A percentile compares a stretch with the other conserved stretches of the same genome.
These are phyloP conservation scores for Erysimum cheiri DNA, from an alignment of 441 rosid genomes.

Conservation along the genomic window DNA sequence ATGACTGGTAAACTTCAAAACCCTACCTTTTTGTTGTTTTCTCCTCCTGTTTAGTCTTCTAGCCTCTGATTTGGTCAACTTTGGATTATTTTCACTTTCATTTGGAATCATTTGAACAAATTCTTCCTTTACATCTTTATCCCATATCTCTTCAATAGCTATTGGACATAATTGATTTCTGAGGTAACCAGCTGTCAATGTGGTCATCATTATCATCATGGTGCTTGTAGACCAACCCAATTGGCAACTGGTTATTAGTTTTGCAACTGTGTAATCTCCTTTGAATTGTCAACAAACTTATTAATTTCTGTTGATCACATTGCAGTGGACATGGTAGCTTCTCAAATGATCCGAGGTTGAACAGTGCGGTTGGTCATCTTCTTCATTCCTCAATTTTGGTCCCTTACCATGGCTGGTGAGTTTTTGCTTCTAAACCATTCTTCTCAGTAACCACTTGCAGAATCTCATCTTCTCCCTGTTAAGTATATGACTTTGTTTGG, in stretches of 20 bases:
- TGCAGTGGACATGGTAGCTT: slow-evolving; percentile 97
- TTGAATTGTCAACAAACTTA: background rate
- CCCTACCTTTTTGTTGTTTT: slow-evolving; percentile 13
- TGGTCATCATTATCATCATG: slow-evolving; percentile 20
- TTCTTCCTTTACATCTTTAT: background rate
- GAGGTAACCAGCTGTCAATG: slow-evolving; percentile 10
- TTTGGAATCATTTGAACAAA: slow-evolving; percentile 26
- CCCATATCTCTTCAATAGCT: slow-evolving; percentile 9
- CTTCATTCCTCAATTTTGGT: slow-evolving; percentile 92
- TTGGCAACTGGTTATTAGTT: slow-evolving; percentile 21
- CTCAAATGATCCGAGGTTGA: slow-evolving; percentile 74
- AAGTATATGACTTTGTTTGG: slow-evolving; percentile 24
- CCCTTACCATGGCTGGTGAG: slow-evolving; percentile 97
- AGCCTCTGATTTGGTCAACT: slow-evolving; percentile 36
- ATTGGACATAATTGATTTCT: slow-evolving; percentile 19
- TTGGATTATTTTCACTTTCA: slow-evolving; percentile 30
- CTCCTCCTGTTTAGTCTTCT: slow-evolving; percentile 12
- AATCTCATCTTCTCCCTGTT: slow-evolving; percentile 17
- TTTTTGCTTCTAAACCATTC: slow-evolving; percentile 28
- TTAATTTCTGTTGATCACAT: background rate
- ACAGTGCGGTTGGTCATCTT: slow-evolving; percentile 85
- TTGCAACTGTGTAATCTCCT: slow-evolving; percentile 2
- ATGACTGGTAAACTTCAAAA: slow-evolving; percentile 70
- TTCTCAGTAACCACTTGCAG: background rate
- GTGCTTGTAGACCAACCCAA: slow-evolving; percentile 24